A percentile compares a stretch with the other conserved stretches of the same genome.
Conservation (phyloP, 495 filamentous ascomycete species). For the Glutinoglossum americanum region DNA sequence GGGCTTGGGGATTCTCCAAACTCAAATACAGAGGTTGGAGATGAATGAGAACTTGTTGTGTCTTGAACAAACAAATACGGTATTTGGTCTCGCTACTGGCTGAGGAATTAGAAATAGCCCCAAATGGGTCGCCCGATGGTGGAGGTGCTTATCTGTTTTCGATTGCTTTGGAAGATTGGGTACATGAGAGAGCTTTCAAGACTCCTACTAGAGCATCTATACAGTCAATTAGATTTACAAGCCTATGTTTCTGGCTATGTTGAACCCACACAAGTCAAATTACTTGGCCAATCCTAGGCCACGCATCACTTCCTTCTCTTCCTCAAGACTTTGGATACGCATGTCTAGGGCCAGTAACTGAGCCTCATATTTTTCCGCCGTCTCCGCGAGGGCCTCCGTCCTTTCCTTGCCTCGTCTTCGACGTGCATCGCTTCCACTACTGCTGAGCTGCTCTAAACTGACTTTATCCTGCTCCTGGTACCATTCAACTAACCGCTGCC, state of each 20-base stretch:
- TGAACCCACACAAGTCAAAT: neutral
- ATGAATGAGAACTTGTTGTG: neutral
- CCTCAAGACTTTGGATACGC: neutral
- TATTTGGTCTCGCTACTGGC: neutral
- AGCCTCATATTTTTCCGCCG: neutral
- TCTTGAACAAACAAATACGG: neutral
- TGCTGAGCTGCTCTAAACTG: neutral
- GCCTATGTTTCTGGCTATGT: neutral
- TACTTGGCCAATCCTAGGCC: neutral
- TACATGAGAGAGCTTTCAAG: neutral
- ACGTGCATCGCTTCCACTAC: neutral
- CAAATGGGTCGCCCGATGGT: neutral
- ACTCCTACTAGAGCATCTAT: neutral
- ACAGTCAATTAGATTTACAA: neutral
- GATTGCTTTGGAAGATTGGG: neutral
- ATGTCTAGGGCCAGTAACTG: neutral
- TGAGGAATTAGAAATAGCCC: neutral
- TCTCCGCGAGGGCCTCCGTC: neutral
- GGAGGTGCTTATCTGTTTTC: neutral
- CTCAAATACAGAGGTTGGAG: neutral
- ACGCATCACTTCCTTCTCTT: neutral
- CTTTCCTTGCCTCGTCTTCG: neutral
- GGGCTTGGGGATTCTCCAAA: neutral
- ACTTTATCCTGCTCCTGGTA: neutral
- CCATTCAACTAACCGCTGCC: neutral